Percentiles rank a stretch among this genome's conserved stretches.
Conservation (phyloP, 2,329 filamentous ascomycete species). For the Colletotrichum viniferum region DNA sequence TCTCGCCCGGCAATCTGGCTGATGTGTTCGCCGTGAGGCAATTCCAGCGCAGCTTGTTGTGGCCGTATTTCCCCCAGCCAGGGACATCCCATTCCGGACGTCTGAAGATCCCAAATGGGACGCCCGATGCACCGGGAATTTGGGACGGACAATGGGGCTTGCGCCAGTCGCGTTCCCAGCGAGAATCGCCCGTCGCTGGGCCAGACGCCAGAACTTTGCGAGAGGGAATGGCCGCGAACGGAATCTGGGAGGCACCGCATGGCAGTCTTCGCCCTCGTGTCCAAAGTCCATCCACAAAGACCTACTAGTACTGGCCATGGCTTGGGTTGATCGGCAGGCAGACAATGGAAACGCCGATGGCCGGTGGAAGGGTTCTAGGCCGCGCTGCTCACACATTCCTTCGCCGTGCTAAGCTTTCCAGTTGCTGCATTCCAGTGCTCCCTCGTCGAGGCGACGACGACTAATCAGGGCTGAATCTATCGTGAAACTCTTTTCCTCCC, state of each 20-base stretch:
- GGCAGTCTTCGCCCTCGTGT: neutral
- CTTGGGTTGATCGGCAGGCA: neutral
- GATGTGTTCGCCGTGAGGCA: neutral
- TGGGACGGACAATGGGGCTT: neutral
- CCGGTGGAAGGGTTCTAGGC: neutral
- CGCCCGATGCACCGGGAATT: neutral
- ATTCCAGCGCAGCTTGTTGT: neutral
- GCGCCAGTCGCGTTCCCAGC: neutral
- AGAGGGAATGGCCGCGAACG: neutral
- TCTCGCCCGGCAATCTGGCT: neutral
- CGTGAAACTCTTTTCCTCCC: slow-evolving; percentile 11
- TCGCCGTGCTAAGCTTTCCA: neutral
- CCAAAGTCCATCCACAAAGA: neutral
- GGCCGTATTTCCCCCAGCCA: neutral
- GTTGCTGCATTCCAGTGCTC: neutral
- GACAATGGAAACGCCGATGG: neutral
- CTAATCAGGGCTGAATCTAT: neutral
- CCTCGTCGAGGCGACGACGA: neutral
- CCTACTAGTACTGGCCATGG: neutral
- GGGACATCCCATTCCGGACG: neutral
- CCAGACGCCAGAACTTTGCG: neutral
- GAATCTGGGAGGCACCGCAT: neutral
- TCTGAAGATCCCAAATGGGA: neutral
- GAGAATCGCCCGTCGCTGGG: neutral
- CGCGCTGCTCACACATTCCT: neutral